phyloP scores from a whole-genome alignment of 2,329 filamentous ascomycete species.

The Epichloe coenophiala region DNA sequence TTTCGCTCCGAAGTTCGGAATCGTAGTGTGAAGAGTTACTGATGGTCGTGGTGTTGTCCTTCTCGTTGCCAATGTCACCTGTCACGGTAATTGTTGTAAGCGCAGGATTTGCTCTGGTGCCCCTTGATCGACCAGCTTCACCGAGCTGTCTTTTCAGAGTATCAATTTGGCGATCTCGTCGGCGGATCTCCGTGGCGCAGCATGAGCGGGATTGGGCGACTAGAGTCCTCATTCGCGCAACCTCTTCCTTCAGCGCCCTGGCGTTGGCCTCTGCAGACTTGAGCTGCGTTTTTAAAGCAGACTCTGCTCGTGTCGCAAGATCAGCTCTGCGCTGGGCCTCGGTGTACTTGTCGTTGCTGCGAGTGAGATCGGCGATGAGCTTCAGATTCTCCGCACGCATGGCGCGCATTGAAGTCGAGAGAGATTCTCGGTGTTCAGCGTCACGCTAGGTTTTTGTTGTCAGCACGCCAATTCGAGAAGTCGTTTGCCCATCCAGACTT shows the following conservation, averaged over 20 bases:
- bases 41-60: constrained; percentile 19
- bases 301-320: constrained; percentile 55
- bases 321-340: constrained; percentile 43
- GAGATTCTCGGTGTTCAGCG: constrained; percentile 72
- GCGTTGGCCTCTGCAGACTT: constrained; percentile 61
- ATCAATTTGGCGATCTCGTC: constrained; percentile 80
- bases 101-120: constrained; percentile 38
- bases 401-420: constrained; percentile 64
- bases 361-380: constrained; percentile 54
- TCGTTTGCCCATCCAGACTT: constrained; percentile 10
- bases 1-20: constrained; percentile 70
- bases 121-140: constrained; percentile 51
- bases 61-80: constrained; percentile 37
- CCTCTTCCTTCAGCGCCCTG: constrained; percentile 71
- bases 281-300: constrained; percentile 54
- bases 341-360: constrained; percentile 38
- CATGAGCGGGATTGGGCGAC: constrained; percentile 74
- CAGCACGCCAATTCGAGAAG: neutral
- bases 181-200: constrained; percentile 82
- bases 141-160: constrained; percentile 75
- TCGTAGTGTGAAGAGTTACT: constrained; percentile 23
- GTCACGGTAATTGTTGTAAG: constrained; percentile 45
- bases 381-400: constrained; percentile 64
- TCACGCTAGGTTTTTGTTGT: constrained; percentile 49
- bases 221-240: constrained; percentile 62